phyloP scores from a whole-genome alignment of 2,329 filamentous ascomycete genomes.

The Onygenales sp. region DNA sequence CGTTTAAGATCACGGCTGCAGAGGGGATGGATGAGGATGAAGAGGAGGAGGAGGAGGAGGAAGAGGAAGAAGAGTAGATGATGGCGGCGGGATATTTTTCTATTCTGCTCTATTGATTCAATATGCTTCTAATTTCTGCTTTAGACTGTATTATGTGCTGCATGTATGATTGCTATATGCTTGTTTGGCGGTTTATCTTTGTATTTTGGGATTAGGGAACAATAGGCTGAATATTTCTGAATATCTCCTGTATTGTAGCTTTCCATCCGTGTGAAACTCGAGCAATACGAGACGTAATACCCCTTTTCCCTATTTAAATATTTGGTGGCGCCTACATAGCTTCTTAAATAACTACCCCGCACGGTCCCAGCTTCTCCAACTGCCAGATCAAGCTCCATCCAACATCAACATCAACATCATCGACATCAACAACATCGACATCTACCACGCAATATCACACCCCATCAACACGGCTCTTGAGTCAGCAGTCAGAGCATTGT shows the following conservation, averaged over 20 bases:
- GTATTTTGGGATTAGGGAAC: not conserved
- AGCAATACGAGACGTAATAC: too few relatives aligned
- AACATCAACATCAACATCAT: not conserved
- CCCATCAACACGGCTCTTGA: too few relatives aligned
- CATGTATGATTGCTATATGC: not conserved
- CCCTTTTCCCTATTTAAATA: too few relatives aligned
- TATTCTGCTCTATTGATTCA: not conserved
- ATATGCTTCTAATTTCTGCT: not conserved
- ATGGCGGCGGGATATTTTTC: not conserved
- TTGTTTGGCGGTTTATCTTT: not conserved
- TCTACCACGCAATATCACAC: too few relatives aligned
- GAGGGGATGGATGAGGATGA: conserved; percentile 95
- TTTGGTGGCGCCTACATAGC: not conserved
- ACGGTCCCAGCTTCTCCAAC: not conserved
- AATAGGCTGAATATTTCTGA: too few relatives aligned
- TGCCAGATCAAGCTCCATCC: not conserved
- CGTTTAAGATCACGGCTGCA: conserved; percentile 72
- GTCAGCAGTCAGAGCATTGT: too few relatives aligned
- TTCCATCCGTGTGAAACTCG: too few relatives aligned
- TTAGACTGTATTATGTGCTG: not conserved
- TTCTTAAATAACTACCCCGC: not conserved
- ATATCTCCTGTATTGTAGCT: too few relatives aligned
- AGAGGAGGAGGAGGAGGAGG: conserved; percentile 63
- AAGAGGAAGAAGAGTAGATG: not conserved
- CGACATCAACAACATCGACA: too few relatives aligned